Percentiles rank a stretch among this genome's conserved stretches.
Evolutionary conservation across 2,329 filamentous ascomycete genomes (phyloP).

Genomic region (Clonostachys chloroleuca): DNA sequence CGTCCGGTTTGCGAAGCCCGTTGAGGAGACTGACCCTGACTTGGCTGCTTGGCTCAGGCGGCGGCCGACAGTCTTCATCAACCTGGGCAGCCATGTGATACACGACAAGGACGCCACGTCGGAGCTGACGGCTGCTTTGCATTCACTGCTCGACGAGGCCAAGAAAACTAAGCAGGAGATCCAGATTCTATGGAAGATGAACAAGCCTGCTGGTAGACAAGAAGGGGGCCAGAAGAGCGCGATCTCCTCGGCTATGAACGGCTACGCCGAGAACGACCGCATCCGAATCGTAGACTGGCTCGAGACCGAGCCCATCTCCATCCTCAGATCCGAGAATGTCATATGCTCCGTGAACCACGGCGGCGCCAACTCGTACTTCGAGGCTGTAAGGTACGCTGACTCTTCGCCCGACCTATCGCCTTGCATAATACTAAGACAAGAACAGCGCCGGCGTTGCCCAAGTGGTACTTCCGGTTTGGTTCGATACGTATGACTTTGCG

Average conservation of each 20-base stretch:
- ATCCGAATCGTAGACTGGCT: slow-evolving; percentile 35
- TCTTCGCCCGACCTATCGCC: too few relatives aligned
- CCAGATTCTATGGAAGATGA: slow-evolving; percentile 27
- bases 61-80: slow-evolving; percentile 40
- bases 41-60: slow-evolving; percentile 34
- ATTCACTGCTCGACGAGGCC: not conserved
- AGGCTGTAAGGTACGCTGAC: slow-evolving; percentile 25
- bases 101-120: slow-evolving; percentile 22
- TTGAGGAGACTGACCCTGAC: slow-evolving; percentile 29
- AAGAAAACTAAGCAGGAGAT: not conserved
- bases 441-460: slow-evolving; percentile 38
- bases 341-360: slow-evolving; percentile 38
- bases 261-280: slow-evolving; percentile 16
- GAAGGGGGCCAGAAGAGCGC: slow-evolving; percentile 2
- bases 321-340: slow-evolving; percentile 30
- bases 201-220: slow-evolving; percentile 3
- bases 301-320: slow-evolving; percentile 24
- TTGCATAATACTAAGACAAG: not conserved
- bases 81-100: slow-evolving; percentile 34
- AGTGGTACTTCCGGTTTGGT: slow-evolving; percentile 36
- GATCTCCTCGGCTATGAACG: slow-evolving; percentile 13
- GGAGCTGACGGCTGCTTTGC: slow-evolving; percentile 30
- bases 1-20: slow-evolving; percentile 20
- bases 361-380: slow-evolving; percentile 36
- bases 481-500: slow-evolving; percentile 41